Conservation (phyloP, 2,329 filamentous ascomycete genomes). For the Microsporum canis region DNA sequence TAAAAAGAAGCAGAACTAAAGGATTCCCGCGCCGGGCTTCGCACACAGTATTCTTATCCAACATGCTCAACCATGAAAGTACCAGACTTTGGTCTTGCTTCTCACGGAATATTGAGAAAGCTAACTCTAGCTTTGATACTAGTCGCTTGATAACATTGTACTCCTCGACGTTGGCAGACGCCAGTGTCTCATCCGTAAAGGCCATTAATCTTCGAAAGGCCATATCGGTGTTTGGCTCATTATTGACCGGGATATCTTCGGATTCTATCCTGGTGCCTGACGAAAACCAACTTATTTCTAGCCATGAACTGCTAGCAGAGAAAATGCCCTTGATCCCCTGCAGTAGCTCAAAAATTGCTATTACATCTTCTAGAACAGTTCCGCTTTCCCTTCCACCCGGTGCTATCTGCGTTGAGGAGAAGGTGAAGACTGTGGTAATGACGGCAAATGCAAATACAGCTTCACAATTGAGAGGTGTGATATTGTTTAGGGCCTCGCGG, state of each 20-base stretch:
- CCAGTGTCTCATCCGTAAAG: conserved; percentile 21
- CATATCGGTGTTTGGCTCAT: conserved; percentile 20
- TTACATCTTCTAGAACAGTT: conserved; percentile 28
- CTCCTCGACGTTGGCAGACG: conserved; percentile 19
- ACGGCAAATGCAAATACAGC: conserved; percentile 29
- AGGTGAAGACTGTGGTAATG: conserved; percentile 27
- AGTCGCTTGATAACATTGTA: conserved; percentile 22
- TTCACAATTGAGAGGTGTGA: conserved; percentile 28
- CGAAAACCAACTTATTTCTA: conserved; percentile 44
- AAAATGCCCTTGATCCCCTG: conserved; percentile 28
- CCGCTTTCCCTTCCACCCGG: conserved; percentile 21
- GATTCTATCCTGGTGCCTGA: conserved; percentile 37
- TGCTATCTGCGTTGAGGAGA: conserved; percentile 26
- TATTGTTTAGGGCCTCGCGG: conserved; percentile 25
- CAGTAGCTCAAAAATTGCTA: conserved; percentile 27
- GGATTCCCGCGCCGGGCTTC: conserved; percentile 10
- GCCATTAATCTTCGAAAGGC: conserved; percentile 21
- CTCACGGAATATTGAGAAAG: conserved; percentile 20
- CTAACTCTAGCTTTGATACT: conserved; percentile 18
- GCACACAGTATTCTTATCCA: conserved; percentile 14
- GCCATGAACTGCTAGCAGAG: conserved; percentile 24
- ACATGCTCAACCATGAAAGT: conserved; percentile 23
- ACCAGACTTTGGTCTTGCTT: conserved; percentile 22
- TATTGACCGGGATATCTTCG: conserved; percentile 17
- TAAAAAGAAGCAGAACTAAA: conserved; percentile 15